phyloP scores from a whole-genome alignment of 495 filamentous ascomycete genomes.

The Jackrogersella minutella region DNA sequence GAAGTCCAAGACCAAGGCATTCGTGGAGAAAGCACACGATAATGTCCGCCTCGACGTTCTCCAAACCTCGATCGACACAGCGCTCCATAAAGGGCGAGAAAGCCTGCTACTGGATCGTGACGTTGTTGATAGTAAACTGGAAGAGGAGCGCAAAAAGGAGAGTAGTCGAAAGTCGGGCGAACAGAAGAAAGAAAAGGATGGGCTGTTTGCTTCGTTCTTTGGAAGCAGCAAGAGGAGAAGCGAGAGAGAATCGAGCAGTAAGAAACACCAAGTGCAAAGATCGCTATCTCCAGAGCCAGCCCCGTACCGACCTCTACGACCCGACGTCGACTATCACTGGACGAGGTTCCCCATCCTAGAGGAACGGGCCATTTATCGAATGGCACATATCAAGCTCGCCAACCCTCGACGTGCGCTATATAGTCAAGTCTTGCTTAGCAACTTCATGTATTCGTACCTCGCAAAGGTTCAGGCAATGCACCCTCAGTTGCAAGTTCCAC shows the following conservation, averaged over 20 bases:
- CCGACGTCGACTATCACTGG: constrained; percentile 95
- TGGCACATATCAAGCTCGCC: constrained; percentile 98
- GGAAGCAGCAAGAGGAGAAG: constrained; percentile 85
- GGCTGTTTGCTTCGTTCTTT: constrained; percentile 89
- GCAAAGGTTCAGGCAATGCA: constrained; percentile 99
- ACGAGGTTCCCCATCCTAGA: constrained; percentile 94
- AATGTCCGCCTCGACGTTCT: constrained; percentile 81
- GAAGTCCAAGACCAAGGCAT: constrained; percentile 62
- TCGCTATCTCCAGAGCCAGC: constrained; percentile 84
- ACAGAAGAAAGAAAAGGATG: constrained; percentile 86
- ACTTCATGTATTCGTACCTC: constrained; percentile 99
- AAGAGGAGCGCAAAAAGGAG: constrained; percentile 88
- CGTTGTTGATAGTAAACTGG: constrained; percentile 70
- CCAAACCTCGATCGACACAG: constrained; percentile 78
- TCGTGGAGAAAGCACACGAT: constrained; percentile 69
- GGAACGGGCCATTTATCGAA: constrained; percentile 96
- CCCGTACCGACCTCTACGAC: constrained; percentile 69
- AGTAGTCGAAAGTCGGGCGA: constrained; percentile 76
- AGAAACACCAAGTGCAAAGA: constrained; percentile 76
- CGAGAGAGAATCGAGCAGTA: constrained; percentile 67
- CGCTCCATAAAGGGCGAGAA: constrained; percentile 72
- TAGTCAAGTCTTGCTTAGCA: constrained; percentile 96
- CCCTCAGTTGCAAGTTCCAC: constrained; percentile 83
- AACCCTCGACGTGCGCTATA: constrained; percentile 92
- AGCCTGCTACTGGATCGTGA: constrained; percentile 84